Percentiles rank a stretch among this genome's conserved stretches.
phyloP scores from a whole-genome alignment of 768 basidiomycete species.

The Fomitopsis serialis region DNA sequence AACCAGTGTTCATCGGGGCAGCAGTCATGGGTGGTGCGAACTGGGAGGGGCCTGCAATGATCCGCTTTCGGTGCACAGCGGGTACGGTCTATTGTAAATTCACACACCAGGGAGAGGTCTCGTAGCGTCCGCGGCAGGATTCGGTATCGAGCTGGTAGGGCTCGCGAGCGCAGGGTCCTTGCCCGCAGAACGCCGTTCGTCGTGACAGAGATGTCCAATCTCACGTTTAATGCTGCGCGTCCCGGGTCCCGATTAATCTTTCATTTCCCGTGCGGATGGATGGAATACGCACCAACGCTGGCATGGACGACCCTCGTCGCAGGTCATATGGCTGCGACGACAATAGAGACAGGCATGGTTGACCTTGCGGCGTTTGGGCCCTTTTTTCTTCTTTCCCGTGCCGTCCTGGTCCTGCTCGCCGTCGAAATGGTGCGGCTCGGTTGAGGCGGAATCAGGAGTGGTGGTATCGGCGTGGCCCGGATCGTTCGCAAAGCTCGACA shows the following conservation, averaged over 20 bases:
- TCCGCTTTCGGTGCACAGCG: background rate
- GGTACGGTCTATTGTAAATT: background rate
- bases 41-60: slow-evolving; percentile 16
- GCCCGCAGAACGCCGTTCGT: slow-evolving; percentile 59
- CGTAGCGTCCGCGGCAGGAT: slow-evolving; percentile 20
- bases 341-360: slow-evolving; percentile 95
- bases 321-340: slow-evolving; percentile 88
- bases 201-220: slow-evolving; percentile 91
- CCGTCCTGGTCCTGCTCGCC: slow-evolving; percentile 27
- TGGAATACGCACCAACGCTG: slow-evolving; percentile 76
- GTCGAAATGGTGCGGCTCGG: slow-evolving; percentile 15
- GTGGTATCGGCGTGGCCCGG: slow-evolving; percentile 23
- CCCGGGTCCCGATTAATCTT: slow-evolving; percentile 1
- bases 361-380: slow-evolving; percentile 72
- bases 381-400: slow-evolving; percentile 37
- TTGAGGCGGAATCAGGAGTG: slow-evolving; percentile 16
- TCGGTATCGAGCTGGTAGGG: slow-evolving; percentile 25
- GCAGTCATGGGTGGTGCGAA: slow-evolving; percentile 5
- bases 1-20: slow-evolving; percentile 33
- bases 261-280: slow-evolving; percentile 2
- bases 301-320: slow-evolving; percentile 86
- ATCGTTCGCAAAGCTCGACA: slow-evolving; percentile 20
- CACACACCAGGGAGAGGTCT: slow-evolving; percentile 20
- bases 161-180: slow-evolving; percentile 33
- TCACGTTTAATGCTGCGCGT: slow-evolving; percentile 85